Evolutionary conservation across 257 asterid genomes (phyloP).

Genomic region (Capsicum rhomboideum): DNA sequence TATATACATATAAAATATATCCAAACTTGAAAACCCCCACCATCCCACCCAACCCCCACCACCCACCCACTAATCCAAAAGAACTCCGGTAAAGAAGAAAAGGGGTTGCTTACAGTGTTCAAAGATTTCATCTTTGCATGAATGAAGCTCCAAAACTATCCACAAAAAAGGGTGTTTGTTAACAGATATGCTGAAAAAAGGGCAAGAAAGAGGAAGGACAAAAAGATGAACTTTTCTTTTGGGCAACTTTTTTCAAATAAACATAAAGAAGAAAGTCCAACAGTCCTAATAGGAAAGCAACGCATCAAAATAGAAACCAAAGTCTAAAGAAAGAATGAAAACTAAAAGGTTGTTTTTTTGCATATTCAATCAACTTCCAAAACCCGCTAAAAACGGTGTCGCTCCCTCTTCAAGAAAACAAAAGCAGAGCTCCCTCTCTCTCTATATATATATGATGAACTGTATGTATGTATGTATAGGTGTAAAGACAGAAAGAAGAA

Average conservation of each 20-base stretch:
- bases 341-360: constrained; percentile 14
- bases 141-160: not conserved
- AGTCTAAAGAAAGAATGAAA: constrained; percentile 30
- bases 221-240: not conserved
- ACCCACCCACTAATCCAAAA: not conserved
- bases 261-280: constrained; percentile 14
- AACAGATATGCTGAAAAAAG: not conserved
- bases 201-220: not conserved
- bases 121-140: constrained; percentile 33
- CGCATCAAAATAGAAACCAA: constrained; percentile 23
- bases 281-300: constrained; percentile 22
- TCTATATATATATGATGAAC: not conserved
- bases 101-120: constrained; percentile 22
- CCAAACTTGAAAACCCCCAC: not conserved
- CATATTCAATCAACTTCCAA: not conserved
- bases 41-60: not conserved
- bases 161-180: not conserved
- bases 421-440: not conserved
- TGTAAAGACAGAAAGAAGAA: not conserved
- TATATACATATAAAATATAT: not conserved
- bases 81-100: not conserved
- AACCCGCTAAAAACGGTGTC: constrained; percentile 24
- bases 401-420: constrained; percentile 1
- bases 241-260: constrained; percentile 6
- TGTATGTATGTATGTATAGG: not conserved